Evolutionary conservation across 352 stramenopile genomes (phyloP), one percentile per base, ranked within the genome.

Genomic region (Pythium oligandrum): DNA sequence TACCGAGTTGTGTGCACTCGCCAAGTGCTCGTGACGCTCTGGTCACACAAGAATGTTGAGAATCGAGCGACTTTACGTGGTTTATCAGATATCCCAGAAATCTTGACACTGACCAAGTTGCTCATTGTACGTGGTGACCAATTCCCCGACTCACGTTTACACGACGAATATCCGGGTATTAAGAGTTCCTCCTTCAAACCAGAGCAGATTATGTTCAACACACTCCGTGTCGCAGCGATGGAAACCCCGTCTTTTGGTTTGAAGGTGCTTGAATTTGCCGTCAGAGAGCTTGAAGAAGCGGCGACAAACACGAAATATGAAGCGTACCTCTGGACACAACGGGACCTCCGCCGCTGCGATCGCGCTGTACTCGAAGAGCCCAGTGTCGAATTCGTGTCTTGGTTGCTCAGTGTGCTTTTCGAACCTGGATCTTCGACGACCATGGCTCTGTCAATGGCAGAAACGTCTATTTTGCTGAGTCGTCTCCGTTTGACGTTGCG

Each of bases 301-400:
- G 71, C 75, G 6, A 61, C 49, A 5, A 66, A 54, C 6, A 71
- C 83, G 30, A 9, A 52, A 0, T 94, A 75, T 35, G 77, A 93
- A 58, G 79, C 88, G 0, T 44, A 63, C 31, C 36, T 92, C 26
- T 97, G 88, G 89, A 94, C 83, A 0, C 73, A 95, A 33, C 69
- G 83, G 11, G 75, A 80, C 2, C 62, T 93, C 3, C 40, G 55
- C 44, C 66, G 70, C 12, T n/a, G 64, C 5, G 86, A 96, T 49
- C 54, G 53, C 5, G 61, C 53, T 2, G 73, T 78, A 10, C 6
- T 74, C 6, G 40, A 64, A n/a, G 80, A 93, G 11, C 81, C 88
- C 10, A 79, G 69, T 11, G 66, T 96, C n/a, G 86, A 96, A 58
- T 55, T 93, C 6, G 73, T 74, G 6, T 35, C 45, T 9, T 68